Conservation (phyloP, 148 eudicot species). For the Pouteria glomerata region DNA sequence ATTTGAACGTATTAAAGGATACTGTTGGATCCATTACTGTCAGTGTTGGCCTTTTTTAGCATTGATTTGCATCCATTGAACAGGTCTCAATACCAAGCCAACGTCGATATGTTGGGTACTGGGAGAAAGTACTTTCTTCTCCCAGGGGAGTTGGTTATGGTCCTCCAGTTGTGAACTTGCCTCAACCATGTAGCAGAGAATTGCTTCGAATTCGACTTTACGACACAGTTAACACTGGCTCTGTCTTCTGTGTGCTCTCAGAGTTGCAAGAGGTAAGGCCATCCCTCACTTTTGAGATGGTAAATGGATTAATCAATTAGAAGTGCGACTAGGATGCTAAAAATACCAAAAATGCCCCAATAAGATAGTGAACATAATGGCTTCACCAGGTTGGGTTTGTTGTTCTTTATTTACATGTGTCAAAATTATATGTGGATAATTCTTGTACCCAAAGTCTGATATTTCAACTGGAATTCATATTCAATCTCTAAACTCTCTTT, state of each 20-base stretch:
- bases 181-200: conserved; percentile 37
- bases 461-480: background rate
- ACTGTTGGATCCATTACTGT: conserved; percentile 1
- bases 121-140: conserved; percentile 37
- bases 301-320: background rate
- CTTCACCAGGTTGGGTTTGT: background rate
- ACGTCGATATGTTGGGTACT: conserved; percentile 58
- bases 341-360: background rate
- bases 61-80: background rate
- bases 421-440: background rate
- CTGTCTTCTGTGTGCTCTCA: conserved; percentile 45
- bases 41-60: background rate
- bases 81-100: conserved; percentile 75
- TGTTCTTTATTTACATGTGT: background rate
- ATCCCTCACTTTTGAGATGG: background rate
- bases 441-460: background rate
- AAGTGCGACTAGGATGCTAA: background rate
- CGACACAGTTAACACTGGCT: conserved; percentile 34
- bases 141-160: conserved; percentile 16
- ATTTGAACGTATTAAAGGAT: background rate
- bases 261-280: conserved; percentile 44
- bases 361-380: background rate
- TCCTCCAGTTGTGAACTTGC: conserved; percentile 34
- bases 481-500: no score
- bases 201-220: conserved; percentile 47